Conservation (phyloP, 306 rosid species). For the Abrus pulchellus region DNA sequence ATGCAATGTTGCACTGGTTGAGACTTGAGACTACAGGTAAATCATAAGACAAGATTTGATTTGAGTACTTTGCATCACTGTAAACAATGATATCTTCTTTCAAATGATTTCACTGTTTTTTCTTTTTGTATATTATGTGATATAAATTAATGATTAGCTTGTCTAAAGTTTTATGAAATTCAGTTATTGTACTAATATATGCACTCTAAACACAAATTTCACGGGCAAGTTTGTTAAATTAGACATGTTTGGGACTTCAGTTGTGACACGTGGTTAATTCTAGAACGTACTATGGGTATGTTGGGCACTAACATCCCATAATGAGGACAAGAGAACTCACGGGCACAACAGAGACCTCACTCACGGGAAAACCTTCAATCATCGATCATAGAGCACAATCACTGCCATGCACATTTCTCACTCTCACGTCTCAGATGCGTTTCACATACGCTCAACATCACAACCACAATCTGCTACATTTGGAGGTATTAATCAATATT, state of each 20-base stretch:
- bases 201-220: not conserved
- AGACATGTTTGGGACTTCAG: constrained; percentile 6
- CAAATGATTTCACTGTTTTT: not conserved
- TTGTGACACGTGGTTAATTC: constrained; percentile 34
- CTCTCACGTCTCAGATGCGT: constrained; percentile 20
- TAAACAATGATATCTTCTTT: no score
- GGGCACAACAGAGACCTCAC: constrained; percentile 46
- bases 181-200: not conserved
- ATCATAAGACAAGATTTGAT: not conserved
- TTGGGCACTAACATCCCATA: constrained; percentile 40
- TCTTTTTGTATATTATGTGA: no score
- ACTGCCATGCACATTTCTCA: constrained; percentile 1
- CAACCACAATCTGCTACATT: constrained; percentile 19
- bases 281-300: constrained; percentile 44
- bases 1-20: not conserved
- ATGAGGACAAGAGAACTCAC: constrained; percentile 50
- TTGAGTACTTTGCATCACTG: not conserved
- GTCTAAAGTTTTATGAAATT: no score
- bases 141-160: no score
- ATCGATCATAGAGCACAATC: constrained; percentile 26
- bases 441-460: not conserved
- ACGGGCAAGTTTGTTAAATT: not conserved
- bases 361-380: constrained; percentile 53
- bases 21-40: no score
- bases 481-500: not conserved